phyloP scores from a whole-genome alignment of 768 basidiomycete genomes.

The Kwoniella bestiolae region DNA sequence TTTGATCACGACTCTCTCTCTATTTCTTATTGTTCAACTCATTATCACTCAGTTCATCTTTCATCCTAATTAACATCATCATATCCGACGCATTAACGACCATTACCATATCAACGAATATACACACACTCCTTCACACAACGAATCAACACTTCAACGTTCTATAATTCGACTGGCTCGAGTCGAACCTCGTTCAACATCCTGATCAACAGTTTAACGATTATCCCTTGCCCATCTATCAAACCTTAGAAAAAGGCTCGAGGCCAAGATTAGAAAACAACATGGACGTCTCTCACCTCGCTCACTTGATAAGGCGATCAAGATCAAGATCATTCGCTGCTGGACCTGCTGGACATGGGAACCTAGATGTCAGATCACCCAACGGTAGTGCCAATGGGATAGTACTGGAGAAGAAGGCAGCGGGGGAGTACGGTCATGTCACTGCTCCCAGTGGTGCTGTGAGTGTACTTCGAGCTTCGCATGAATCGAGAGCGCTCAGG shows the following conservation, averaged over 20 bases:
- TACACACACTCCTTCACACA: constrained; percentile 5
- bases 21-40: not conserved
- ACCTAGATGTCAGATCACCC: constrained; percentile 8
- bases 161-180: constrained; percentile 23
- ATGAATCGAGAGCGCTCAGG: not conserved
- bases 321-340: constrained; percentile 22
- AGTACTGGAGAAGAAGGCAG: constrained; percentile 4
- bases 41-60: not conserved
- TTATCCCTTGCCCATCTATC: not conserved
- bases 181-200: not conserved
- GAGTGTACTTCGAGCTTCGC: not conserved
- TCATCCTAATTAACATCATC: not conserved
- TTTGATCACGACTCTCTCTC: not conserved
- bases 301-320: constrained; percentile 24
- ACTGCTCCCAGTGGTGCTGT: constrained; percentile 7
- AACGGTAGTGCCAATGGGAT: constrained; percentile 15
- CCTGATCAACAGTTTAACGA: not conserved
- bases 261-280: not conserved
- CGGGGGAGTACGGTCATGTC: constrained; percentile 8
- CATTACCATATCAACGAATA: not conserved
- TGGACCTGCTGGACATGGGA: constrained; percentile 12
- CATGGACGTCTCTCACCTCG: constrained; percentile 15
- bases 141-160: not conserved
- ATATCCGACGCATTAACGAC: not conserved
- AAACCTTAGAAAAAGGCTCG: not conserved